phyloP scores from a whole-genome alignment of 768 basidiomycete species.

The Lactarius hengduanensis region DNA sequence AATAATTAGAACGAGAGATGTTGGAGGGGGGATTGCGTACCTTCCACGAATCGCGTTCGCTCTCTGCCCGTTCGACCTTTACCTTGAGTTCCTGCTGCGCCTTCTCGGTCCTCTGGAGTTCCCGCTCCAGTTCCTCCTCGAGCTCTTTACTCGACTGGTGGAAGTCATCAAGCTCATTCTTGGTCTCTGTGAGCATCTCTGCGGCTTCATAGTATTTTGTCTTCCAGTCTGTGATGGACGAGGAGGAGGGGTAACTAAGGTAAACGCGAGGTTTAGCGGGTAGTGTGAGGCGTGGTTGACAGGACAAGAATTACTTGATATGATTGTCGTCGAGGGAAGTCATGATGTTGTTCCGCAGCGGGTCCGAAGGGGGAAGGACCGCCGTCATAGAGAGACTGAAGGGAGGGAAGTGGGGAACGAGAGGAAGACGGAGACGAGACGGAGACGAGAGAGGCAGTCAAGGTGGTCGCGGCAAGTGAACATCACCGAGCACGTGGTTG shows the following conservation, averaged over 20 bases:
- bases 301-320: constrained; percentile 46
- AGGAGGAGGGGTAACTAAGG: constrained; percentile 52
- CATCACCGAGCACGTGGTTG: constrained; percentile 19
- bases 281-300: constrained; percentile 12
- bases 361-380: constrained; percentile 59
- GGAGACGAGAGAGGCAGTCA: constrained; percentile 6
- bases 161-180: constrained; percentile 84
- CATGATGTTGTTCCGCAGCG: constrained; percentile 56
- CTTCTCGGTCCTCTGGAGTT: constrained; percentile 85
- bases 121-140: constrained; percentile 90
- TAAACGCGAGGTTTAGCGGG: constrained; percentile 18
- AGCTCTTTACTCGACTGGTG: constrained; percentile 86
- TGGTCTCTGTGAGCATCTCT: constrained; percentile 81
- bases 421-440: constrained; percentile 25
- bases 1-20: constrained; percentile 23
- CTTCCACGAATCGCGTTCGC: constrained; percentile 92
- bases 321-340: constrained; percentile 61
- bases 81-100: constrained; percentile 76
- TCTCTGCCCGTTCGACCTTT: constrained; percentile 66
- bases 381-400: constrained; percentile 51
- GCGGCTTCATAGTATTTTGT: constrained; percentile 78
- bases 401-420: constrained; percentile 19
- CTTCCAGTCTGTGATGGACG: constrained; percentile 61
- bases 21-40: constrained; percentile 43
- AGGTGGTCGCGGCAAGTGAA: constrained; percentile 16